These are phyloP conservation scores for Zelonia costaricensis DNA, from an alignment of 208 protist species.

Conservation along the genomic window DNA sequence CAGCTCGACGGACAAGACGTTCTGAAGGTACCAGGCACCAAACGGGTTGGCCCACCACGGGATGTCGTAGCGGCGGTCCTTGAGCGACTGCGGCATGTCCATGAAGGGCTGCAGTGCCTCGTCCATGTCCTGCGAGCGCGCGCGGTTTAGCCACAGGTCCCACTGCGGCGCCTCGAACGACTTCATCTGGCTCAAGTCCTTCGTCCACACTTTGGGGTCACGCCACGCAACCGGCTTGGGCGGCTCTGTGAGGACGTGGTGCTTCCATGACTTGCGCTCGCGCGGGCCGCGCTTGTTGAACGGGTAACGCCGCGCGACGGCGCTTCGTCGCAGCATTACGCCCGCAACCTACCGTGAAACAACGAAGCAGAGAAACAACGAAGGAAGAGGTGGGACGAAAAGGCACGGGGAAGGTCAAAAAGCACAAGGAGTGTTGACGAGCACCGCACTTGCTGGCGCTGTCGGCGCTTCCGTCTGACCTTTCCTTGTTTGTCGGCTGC, in stretches of 20 bases:
- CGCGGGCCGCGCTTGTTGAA: slow-evolving; percentile 89
- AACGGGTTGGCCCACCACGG: slow-evolving; percentile 95
- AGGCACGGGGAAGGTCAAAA: too few species aligned
- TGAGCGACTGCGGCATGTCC: slow-evolving; percentile 94
- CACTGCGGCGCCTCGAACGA: slow-evolving; percentile 92
- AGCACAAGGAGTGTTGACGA: too few species aligned
- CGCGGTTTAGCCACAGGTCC: slow-evolving; percentile 89
- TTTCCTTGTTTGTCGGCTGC: neutral
- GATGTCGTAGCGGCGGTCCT: slow-evolving; percentile 91
- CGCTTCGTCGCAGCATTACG: slow-evolving; percentile 65
- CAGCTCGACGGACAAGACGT: slow-evolving; percentile 89
- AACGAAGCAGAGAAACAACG: too few species aligned
- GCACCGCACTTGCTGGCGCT: too few species aligned
- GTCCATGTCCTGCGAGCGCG: slow-evolving; percentile 90
- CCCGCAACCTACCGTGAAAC: neutral
- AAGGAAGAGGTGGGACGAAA: too few species aligned
- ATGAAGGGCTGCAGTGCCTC: slow-evolving; percentile 93
- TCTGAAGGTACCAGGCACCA: slow-evolving; percentile 93
- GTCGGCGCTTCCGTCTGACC: too few species aligned
- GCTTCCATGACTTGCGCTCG: slow-evolving; percentile 92
- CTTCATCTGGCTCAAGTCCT: slow-evolving; percentile 88
- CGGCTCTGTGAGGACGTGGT: slow-evolving; percentile 88
- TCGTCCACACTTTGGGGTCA: slow-evolving; percentile 93
- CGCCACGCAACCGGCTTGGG: slow-evolving; percentile 90
- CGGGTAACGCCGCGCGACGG: slow-evolving; percentile 70